Conservation (phyloP, 257 asterid genomes). For the Pogostemon cablin region DNA sequence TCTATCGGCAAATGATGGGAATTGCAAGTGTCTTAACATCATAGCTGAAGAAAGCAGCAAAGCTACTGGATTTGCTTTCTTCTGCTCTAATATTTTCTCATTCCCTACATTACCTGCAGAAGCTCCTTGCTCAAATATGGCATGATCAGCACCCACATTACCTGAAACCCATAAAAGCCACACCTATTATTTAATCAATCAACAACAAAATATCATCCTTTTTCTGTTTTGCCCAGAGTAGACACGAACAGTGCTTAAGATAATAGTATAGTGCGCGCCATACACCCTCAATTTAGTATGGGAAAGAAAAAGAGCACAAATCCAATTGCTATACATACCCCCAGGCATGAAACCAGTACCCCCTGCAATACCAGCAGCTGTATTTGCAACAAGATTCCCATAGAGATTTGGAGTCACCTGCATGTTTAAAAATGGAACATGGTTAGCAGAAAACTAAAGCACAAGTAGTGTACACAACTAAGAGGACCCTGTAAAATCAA, state of each 20-base stretch:
- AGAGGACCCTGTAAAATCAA: not conserved
- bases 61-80: conserved; percentile 90
- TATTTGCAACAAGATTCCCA: conserved; percentile 86
- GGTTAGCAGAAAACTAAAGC: conserved; percentile 5
- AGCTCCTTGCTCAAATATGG: conserved; percentile 94
- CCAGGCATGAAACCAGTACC: conserved; percentile 99
- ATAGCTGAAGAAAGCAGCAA: conserved; percentile 86
- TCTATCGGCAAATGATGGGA: conserved; percentile 88
- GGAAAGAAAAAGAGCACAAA: conserved; percentile 20
- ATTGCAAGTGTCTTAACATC: conserved; percentile 92
- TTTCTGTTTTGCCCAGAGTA: not conserved
- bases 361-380: conserved; percentile 99
- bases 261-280: not conserved
- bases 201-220: conserved; percentile 26
- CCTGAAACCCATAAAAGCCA: conserved; percentile 49
- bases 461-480: not conserved
- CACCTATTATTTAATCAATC: conserved; percentile 46
- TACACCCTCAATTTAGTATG: not conserved
- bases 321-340: conserved; percentile 47
- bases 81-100: conserved; percentile 58
- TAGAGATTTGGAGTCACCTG: conserved; percentile 98
- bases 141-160: conserved; percentile 88
- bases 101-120: conserved; percentile 97
- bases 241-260: not conserved
- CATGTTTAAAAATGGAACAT: conserved; percentile 25